A percentile compares a stretch with the other conserved stretches of the same genome.
These are phyloP conservation scores for Drosera capensis DNA, from an alignment of 148 eudicot genomes.

Conservation along the genomic window DNA sequence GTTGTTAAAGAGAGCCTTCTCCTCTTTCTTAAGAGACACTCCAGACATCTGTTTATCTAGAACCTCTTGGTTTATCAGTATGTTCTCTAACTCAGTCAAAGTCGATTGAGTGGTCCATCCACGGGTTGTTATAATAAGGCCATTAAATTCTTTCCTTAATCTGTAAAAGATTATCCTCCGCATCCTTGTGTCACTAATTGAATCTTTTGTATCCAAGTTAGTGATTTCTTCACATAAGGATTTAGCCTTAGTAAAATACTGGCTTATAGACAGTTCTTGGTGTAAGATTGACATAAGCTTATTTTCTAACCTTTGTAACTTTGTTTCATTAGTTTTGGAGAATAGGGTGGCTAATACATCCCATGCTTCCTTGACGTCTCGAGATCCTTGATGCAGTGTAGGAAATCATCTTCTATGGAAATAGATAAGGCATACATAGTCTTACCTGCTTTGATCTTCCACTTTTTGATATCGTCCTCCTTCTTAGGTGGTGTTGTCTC, in stretches of 20 bases:
- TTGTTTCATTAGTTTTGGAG: background rate
- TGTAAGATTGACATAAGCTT: background rate
- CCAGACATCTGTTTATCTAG: background rate
- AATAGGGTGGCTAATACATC: background rate
- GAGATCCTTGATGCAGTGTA: background rate
- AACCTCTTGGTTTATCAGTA: background rate
- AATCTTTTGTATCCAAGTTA: slow-evolving; percentile 1
- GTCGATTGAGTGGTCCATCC: slow-evolving; percentile 7
- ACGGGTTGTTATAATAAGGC: slow-evolving; percentile 3
- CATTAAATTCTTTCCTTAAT: background rate
- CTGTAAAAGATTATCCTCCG: slow-evolving; percentile 7
- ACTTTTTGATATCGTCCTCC: background rate
- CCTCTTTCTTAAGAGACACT: background rate
- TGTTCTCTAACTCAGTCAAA: slow-evolving; percentile 1
- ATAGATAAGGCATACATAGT: background rate
- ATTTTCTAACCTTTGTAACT: background rate
- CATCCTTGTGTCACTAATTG: slow-evolving; percentile 6
- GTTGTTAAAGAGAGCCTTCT: background rate
- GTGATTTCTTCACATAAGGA: too few species aligned
- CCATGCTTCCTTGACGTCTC: background rate
- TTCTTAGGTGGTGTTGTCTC: background rate
- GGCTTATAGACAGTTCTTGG: background rate
- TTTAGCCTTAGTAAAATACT: background rate
- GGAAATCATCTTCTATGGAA: background rate
- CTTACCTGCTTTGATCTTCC: background rate